Conservation (phyloP, 2,329 filamentous ascomycete genomes). For the Aspergillus melleus region DNA sequence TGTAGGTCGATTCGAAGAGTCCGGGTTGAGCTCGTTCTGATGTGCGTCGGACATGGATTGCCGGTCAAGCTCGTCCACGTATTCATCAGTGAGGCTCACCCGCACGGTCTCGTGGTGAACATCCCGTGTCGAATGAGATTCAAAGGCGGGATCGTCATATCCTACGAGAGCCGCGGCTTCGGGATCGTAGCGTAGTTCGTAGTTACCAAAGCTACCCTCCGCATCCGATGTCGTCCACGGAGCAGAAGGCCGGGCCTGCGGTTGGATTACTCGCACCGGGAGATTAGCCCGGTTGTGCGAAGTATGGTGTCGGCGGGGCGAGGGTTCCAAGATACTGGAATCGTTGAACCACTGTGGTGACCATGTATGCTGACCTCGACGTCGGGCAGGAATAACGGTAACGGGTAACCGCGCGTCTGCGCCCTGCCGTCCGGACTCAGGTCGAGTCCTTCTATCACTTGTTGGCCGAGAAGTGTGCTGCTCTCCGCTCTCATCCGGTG, state of each 20-base stretch:
- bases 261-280: conserved; percentile 61
- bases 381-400: conserved; percentile 62
- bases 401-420: conserved; percentile 52
- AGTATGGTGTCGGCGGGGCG: conserved; percentile 15
- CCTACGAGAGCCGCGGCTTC: conserved; percentile 40
- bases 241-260: conserved; percentile 54
- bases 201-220: conserved; percentile 24
- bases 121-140: conserved; percentile 1
- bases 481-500: conserved; percentile 44
- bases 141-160: conserved; percentile 19
- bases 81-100: background rate
- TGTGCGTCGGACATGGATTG: background rate
- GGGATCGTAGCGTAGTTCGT: conserved; percentile 39
- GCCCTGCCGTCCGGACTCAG: conserved; percentile 38
- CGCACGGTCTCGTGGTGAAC: background rate
- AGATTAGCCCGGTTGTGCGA: conserved; percentile 18
- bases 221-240: conserved; percentile 54
- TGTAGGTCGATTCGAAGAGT: background rate
- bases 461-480: conserved; percentile 47
- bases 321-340: conserved; percentile 23
- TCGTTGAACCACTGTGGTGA: conserved; percentile 44
- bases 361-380: conserved; percentile 55
- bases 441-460: conserved; percentile 45
- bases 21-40: background rate
- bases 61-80: background rate